Percentiles rank a stretch among this genome's conserved stretches.
Evolutionary conservation across 1,139 yeast genomes (phyloP).

Genomic region (Kurtzmaniella natalensis): DNA sequence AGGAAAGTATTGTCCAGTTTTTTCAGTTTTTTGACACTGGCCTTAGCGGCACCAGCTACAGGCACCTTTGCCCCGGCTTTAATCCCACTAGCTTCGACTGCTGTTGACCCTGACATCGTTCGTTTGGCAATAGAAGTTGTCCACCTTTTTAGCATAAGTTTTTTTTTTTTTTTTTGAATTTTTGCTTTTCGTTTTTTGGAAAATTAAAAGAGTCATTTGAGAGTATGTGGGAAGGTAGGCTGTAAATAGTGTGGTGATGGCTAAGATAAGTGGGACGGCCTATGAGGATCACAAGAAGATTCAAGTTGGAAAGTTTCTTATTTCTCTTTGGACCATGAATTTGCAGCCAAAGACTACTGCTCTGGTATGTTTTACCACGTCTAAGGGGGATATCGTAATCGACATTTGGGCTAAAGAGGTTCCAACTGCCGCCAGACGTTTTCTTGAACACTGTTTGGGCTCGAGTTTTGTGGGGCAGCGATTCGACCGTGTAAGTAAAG

Average conservation of each 20-base stretch:
- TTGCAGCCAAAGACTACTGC: slow-evolving; percentile 62
- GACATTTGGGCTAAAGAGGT: slow-evolving; percentile 73
- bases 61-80: slow-evolving; percentile 9
- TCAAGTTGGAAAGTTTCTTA: no score
- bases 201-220: no score
- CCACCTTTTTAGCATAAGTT: slow-evolving; percentile 3
- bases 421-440: slow-evolving; percentile 46
- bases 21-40: slow-evolving; percentile 22
- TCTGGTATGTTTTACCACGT: slow-evolving; percentile 49
- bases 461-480: slow-evolving; percentile 36
- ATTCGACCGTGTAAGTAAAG: slow-evolving; percentile 38
- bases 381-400: slow-evolving; percentile 56
- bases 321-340: no score
- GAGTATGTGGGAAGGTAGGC: no score
- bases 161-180: not conserved
- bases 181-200: no score
- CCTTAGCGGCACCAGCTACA: slow-evolving; percentile 9
- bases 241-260: no score
- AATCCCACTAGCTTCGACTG: slow-evolving; percentile 4
- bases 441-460: slow-evolving; percentile 46
- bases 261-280: no score
- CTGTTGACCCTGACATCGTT: slow-evolving; percentile 19
- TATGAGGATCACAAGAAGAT: no score
- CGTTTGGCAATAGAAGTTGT: slow-evolving; percentile 8
- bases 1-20: slow-evolving; percentile 50